Base-by-base conservation (phyloP, 1,284 basidiomycete species). In the Stereum hirsutum region DNA sequence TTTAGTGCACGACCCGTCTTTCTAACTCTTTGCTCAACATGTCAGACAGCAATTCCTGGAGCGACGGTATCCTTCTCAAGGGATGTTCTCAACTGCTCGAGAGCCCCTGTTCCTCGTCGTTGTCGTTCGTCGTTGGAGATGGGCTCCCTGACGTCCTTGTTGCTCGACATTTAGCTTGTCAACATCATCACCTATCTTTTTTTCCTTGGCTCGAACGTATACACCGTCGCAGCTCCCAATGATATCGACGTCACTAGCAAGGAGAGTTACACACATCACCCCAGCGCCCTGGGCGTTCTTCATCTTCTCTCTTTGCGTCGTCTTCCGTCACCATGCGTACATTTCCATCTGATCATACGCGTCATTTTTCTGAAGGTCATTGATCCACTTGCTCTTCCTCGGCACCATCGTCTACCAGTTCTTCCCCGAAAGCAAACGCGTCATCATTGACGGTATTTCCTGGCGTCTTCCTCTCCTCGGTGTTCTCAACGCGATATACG, bases 401-500 rank as follows among this genome's bases (percentile, higher is more conserved):
- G 89, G 91, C 34, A 89, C 86, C 25, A 68, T 94, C 55, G 74
- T 92, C 65, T 94, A 89, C 75, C 91, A 94, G 59, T 94, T 93
- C 75, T 81, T 79, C 63, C 72, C 80, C 19, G 55, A 55, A n/a
- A 93, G 91, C 31, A 90, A 94, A 62, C 69, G 65, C 33, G 73
- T 83, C 56, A 79, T 96, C 53, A 70, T 95, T 48, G 89, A 94
- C 57, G 87, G 81, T 37, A 77, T 97, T 51, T 74, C 78, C 24
- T 96, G 92, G 91, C 75, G 90, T 42, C 86, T 96, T 64, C 87
- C 91, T 10, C 66, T 94, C 40, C 78, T 96, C 34, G 87, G 76
- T 45, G 56, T 92, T 36, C 73, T 97, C 49, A 95, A 93, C 61
- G 70, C 83, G 48, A 71, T 90, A 63, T 96, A 91, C 69, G 76